These are phyloP conservation scores for Neurospora sp. DNA, from an alignment of 495 filamentous ascomycete species.

Conservation along the genomic window DNA sequence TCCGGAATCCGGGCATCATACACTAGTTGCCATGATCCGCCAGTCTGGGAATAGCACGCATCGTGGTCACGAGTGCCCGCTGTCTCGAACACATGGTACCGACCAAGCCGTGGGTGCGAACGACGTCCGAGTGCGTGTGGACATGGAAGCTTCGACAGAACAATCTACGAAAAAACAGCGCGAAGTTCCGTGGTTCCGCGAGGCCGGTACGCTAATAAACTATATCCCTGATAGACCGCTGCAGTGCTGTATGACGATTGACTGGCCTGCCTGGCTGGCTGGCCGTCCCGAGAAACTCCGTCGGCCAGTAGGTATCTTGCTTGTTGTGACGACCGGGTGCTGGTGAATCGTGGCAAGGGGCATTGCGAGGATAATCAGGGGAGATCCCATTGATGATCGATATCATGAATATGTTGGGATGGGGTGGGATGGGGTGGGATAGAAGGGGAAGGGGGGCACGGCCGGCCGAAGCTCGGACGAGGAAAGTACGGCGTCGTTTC, in stretches of 20 bases:
- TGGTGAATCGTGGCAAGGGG: background rate
- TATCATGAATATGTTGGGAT: background rate
- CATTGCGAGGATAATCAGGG: background rate
- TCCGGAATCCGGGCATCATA: background rate
- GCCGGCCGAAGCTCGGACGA: background rate
- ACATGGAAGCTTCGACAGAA: background rate
- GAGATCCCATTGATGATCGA: background rate
- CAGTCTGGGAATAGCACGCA: background rate
- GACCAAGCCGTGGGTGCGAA: background rate
- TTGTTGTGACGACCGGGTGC: background rate
- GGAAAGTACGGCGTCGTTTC: background rate
- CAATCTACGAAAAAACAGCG: background rate
- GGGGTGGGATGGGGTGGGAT: background rate
- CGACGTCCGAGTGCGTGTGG: too few relatives aligned
- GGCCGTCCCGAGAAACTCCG: background rate
- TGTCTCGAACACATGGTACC: background rate
- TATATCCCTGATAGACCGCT: background rate
- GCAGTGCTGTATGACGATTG: too few relatives aligned
- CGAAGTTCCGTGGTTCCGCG: background rate
- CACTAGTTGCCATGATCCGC: too few relatives aligned
- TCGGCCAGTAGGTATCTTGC: background rate
- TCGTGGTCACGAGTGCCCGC: background rate
- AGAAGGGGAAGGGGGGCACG: background rate
- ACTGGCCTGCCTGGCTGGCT: background rate
- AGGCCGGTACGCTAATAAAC: background rate